phyloP scores from a whole-genome alignment of 805 yeast species.

The Starmera pachycereana region DNA sequence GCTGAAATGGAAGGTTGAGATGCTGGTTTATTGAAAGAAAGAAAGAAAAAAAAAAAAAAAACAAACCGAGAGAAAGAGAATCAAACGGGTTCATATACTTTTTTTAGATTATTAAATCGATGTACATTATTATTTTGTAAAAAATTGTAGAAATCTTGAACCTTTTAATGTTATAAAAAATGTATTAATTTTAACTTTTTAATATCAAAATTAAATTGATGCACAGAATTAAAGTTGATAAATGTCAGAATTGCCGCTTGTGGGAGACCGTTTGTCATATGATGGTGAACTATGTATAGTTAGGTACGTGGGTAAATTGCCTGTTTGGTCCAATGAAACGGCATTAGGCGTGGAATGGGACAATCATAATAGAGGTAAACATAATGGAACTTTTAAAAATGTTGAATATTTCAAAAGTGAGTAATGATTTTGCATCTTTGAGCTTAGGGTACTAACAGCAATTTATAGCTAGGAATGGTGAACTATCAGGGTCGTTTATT shows the following conservation, averaged over 20 bases:
- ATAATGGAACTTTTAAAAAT: slow-evolving; percentile 52
- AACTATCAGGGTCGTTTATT: slow-evolving; percentile 51
- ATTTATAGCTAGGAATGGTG: slow-evolving; percentile 16
- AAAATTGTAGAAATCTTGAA: too few relatives aligned
- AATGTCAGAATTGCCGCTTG: neutral
- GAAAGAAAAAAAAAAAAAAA: too few relatives aligned
- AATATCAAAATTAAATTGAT: too few relatives aligned
- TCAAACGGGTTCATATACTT: too few relatives aligned
- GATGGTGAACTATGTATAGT: slow-evolving; percentile 52
- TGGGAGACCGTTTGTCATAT: slow-evolving; percentile 24
- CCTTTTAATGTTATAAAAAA: too few relatives aligned
- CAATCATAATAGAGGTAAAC: slow-evolving; percentile 53
- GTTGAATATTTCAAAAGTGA: slow-evolving; percentile 38
- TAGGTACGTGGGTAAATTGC: slow-evolving; percentile 47
- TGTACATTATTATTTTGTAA: too few relatives aligned
- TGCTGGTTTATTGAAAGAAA: too few relatives aligned
- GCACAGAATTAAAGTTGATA: too few relatives aligned
- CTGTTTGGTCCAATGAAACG: slow-evolving; percentile 44
- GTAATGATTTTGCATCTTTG: slow-evolving; percentile 8
- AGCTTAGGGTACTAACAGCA: slow-evolving; percentile 10
- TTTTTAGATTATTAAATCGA: too few relatives aligned
- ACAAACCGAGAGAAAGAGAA: too few relatives aligned
- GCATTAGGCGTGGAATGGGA: slow-evolving; percentile 91
- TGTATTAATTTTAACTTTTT: too few relatives aligned
- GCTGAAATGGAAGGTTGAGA: slow-evolving; percentile 8